Evolutionary conservation across 768 basidiomycete genomes (phyloP), one percentile per base, ranked within the genome.

Genomic region (Pleurotus cornucopiae): DNA sequence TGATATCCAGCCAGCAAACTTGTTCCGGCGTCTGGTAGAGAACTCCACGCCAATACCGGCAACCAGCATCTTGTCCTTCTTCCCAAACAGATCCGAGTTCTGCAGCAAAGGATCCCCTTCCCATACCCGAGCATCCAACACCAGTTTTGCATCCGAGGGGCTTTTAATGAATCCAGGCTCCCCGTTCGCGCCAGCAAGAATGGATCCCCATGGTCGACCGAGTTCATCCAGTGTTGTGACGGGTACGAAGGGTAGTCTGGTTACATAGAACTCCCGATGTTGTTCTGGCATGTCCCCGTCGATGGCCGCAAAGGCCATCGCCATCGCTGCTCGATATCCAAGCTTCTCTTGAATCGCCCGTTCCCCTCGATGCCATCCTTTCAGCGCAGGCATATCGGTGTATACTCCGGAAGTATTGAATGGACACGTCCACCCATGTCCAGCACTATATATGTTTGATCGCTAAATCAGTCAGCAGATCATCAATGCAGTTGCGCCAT

Each of bases 31-130:
- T 30, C 85, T 67, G 1, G 83, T 83, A 13, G 73, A 66, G 40
- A 82, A 74, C 57, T 86, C 82, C 13, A 86, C 76, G 3, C 84
- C 85, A 38, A 86, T 76, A 0, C 85, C 84, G 4, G 82, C 82
- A 11, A 79, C 69, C 4, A 84, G 65, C 55, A 69, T 67, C 2
- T 62, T 59, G 25, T 61, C 65, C 12, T 62, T 60, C 18, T 49
- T 40, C 16, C 54, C 61, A 30, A 63, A 61, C 5, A 57, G 46
- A 14, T 64, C 60, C 38, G 70, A 59, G 55, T 74, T 80, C 47
- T 72, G 67, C 18, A 66, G 47, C 11, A 85, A 67, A 3, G 85
- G 85, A 34, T 87, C 85, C 0, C 61, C 61, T n/a, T 59, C 61
- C 70, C 71, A 71, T 13, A 69, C 58, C 1, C 20, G 60, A 2